A percentile compares a stretch with the other conserved stretches of the same genome.
phyloP scores from a whole-genome alignment of 768 basidiomycete species.

The Xanthoconium purpureum region DNA sequence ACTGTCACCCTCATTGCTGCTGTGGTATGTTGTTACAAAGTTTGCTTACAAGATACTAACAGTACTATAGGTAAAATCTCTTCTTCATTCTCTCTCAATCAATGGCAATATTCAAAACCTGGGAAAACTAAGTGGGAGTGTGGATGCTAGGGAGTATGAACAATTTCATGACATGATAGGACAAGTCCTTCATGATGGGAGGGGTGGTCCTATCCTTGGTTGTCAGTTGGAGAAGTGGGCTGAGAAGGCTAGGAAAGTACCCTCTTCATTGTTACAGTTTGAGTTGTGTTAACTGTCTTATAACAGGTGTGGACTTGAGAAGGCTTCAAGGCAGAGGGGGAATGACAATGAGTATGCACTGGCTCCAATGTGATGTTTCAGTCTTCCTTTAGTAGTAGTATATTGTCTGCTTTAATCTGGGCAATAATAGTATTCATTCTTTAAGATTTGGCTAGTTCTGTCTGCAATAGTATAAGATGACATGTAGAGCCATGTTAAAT shows the following conservation, averaged over 20 bases:
- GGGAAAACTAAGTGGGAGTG: not conserved
- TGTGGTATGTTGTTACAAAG: not conserved
- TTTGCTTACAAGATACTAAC: not conserved
- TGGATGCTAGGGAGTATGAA: not conserved
- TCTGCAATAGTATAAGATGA: not conserved
- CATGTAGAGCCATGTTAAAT: too few species aligned
- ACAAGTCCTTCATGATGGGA: not conserved
- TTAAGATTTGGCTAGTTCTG: not conserved
- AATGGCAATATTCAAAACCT: not conserved
- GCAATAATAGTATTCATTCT: not conserved
- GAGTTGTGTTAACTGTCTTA: not conserved
- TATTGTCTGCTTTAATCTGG: not conserved
- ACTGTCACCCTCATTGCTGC: not conserved
- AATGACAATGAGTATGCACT: not conserved
- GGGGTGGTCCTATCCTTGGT: not conserved
- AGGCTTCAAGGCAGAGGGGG: not conserved
- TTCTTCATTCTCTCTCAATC: not conserved
- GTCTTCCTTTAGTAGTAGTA: not conserved
- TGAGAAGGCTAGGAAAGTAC: not conserved
- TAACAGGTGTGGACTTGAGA: not conserved
- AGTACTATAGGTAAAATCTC: not conserved
- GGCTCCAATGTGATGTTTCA: not conserved
- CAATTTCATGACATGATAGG: not conserved
- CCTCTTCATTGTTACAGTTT: not conserved
- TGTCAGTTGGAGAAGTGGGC: not conserved